Conservation (phyloP, 2,329 filamentous ascomycete species). For the Colletotrichum godetiae region DNA sequence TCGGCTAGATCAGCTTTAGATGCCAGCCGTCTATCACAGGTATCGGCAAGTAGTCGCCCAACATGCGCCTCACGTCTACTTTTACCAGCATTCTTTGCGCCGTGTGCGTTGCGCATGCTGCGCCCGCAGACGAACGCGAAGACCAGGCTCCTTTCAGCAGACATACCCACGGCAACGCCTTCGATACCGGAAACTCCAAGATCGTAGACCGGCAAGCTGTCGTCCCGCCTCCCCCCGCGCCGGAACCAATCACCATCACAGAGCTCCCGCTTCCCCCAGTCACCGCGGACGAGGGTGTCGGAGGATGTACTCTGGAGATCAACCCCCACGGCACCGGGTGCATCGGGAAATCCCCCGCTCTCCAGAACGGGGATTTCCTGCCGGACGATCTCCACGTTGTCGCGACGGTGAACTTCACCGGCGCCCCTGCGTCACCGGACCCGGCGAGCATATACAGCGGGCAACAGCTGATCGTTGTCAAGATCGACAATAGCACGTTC, state of each 20-base stretch:
- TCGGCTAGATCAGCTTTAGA: background rate
- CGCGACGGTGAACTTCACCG: conserved; percentile 51
- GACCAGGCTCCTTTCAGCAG: background rate
- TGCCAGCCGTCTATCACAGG: background rate
- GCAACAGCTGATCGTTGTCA: conserved; percentile 55
- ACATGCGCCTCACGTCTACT: background rate
- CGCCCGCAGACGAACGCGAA: background rate
- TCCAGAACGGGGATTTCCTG: conserved; percentile 45
- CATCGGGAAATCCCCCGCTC: conserved; percentile 38
- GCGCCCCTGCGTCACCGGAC: conserved; percentile 52
- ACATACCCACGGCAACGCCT: background rate
- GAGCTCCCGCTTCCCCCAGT: conserved; percentile 52
- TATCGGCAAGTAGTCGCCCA: background rate
- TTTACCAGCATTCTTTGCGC: background rate
- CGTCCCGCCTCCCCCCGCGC: conserved; percentile 41
- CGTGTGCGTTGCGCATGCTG: background rate
- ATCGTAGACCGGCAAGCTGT: background rate
- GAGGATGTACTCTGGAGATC: conserved; percentile 46
- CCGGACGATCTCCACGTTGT: conserved; percentile 57
- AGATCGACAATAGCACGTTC: conserved; percentile 53
- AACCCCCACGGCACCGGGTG: conserved; percentile 53
- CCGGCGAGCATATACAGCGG: conserved; percentile 54
- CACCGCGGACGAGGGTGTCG: conserved; percentile 37
- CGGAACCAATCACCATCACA: conserved; percentile 48
- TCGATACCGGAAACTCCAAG: background rate